phyloP scores from a whole-genome alignment of 768 basidiomycete species.

The Mycena pura region DNA sequence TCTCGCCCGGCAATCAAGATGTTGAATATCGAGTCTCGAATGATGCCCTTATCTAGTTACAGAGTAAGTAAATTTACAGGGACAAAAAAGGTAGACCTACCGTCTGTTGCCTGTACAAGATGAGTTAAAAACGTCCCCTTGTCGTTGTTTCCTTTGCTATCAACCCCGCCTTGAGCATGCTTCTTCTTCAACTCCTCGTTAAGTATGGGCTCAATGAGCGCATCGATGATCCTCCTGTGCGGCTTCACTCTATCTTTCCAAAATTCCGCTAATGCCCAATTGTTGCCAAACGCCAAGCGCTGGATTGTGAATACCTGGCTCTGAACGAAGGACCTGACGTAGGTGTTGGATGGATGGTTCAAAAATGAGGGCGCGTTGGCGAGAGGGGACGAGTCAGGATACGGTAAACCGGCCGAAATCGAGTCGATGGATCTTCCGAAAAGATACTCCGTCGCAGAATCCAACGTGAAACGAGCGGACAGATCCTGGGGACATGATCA shows the following conservation, averaged over 20 bases:
- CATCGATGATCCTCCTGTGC: conserved; percentile 38
- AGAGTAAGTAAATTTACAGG: background rate
- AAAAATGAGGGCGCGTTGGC: conserved; percentile 28
- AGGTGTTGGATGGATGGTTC: conserved; percentile 40
- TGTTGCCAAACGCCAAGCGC: conserved; percentile 29
- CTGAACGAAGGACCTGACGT: conserved; percentile 39
- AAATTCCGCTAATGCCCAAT: conserved; percentile 41
- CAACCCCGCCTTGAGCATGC: conserved; percentile 22
- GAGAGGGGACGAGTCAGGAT: conserved; percentile 3
- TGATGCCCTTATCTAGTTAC: conserved; percentile 19
- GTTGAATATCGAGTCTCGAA: conserved; percentile 31
- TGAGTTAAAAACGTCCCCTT: conserved; percentile 36
- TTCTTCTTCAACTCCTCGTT: conserved; percentile 40
- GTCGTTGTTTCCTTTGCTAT: background rate
- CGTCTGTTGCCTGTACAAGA: conserved; percentile 49
- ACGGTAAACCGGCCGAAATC: background rate
- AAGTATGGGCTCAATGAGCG: conserved; percentile 33
- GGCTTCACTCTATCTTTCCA: conserved; percentile 29
- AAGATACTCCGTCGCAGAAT: background rate
- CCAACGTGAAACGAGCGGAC: background rate
- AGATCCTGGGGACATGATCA: too few species aligned
- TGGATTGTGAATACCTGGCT: conserved; percentile 31
- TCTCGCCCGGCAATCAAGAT: conserved; percentile 32
- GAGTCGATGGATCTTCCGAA: background rate
- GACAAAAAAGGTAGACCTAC: conserved; percentile 29